Percentiles rank a stretch among this genome's conserved stretches.
These are phyloP conservation scores for Corchorus olitorius DNA, from an alignment of 345 rosid species.

Conservation along the genomic window DNA sequence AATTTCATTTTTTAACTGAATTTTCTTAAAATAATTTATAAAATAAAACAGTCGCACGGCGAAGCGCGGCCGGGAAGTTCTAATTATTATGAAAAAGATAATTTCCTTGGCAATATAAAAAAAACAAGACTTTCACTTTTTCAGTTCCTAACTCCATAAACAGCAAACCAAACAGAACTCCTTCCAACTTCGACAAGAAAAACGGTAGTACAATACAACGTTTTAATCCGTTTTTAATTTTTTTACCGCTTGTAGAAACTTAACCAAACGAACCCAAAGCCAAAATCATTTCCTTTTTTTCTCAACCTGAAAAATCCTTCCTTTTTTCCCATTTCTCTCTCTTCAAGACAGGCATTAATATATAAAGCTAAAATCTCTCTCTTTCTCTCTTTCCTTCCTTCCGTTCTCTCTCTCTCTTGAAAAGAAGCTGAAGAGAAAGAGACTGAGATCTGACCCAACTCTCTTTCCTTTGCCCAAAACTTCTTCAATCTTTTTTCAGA, in stretches of 20 bases:
- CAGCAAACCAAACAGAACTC: not conserved
- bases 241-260: constrained; percentile 16
- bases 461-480: not conserved
- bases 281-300: not conserved
- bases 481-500: not conserved
- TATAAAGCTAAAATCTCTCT: not conserved
- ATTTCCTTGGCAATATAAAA: not conserved
- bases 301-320: not conserved
- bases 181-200: not conserved
- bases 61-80: no score
- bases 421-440: not conserved
- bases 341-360: not conserved
- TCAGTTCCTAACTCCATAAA: not conserved
- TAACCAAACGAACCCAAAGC: not conserved
- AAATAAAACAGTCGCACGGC: no score
- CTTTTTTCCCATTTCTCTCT: not conserved
- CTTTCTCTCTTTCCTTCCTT: not conserved
- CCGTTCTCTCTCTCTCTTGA: not conserved
- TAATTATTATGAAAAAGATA: no score
- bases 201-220: not conserved
- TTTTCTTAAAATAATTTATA: no score
- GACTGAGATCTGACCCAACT: constrained; percentile 7
- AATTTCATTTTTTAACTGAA: no score
- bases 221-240: not conserved
- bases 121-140: not conserved